phyloP scores from a whole-genome alignment of 129 eudicot species.

The Kitagawia praeruptora region DNA sequence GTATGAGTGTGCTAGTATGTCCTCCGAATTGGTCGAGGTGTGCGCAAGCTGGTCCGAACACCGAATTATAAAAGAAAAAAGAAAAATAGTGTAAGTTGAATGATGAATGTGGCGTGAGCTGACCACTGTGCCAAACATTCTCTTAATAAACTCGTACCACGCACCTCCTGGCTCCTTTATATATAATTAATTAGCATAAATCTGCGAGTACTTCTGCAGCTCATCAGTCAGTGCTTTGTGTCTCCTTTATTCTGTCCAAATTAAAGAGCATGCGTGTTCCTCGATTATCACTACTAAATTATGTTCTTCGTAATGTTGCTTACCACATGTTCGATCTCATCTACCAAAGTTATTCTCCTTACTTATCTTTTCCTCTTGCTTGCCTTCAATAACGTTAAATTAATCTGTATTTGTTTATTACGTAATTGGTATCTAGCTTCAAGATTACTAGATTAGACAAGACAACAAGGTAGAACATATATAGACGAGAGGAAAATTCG shows the following conservation, averaged over 20 bases:
- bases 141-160: conserved; percentile 16
- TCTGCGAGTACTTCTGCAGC: conserved; percentile 9
- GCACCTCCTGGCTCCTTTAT: too few species aligned
- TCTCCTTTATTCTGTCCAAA: conserved; percentile 71
- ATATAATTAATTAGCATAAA: too few species aligned
- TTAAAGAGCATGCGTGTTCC: conserved; percentile 46
- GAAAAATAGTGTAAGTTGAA: too few species aligned
- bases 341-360: conserved; percentile 18
- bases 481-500: too few species aligned
- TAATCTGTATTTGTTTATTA: too few species aligned
- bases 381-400: neutral
- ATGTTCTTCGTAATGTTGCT: conserved; percentile 27
- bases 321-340: conserved; percentile 41
- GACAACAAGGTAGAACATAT: too few species aligned
- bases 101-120: conserved; percentile 3
- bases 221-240: conserved; percentile 41
- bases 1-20: too few species aligned
- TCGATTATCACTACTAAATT: conserved; percentile 21
- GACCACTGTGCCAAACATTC: conserved; percentile 30
- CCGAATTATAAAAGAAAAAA: too few species aligned
- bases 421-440: too few species aligned
- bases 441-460: neutral
- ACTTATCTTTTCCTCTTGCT: neutral
- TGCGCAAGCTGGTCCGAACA: too few species aligned
- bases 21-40: too few species aligned